phyloP scores from a whole-genome alignment of 1,284 basidiomycete genomes.

The Papiliotrema laurentii region DNA sequence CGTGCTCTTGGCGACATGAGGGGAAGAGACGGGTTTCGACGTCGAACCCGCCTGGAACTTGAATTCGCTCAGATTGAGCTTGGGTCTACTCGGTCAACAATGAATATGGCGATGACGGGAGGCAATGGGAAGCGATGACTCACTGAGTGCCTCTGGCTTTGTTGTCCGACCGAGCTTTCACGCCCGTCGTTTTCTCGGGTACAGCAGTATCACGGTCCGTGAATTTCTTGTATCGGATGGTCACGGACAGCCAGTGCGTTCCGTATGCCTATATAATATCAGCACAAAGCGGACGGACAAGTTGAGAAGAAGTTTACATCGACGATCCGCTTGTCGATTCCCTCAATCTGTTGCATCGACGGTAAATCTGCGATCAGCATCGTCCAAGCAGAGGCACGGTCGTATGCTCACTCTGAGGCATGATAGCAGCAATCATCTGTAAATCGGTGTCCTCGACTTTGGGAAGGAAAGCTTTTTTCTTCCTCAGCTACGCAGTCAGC shows the following conservation, averaged over 20 bases:
- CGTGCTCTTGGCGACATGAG: no score
- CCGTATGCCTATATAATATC: background rate
- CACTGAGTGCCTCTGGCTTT: no score
- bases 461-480: slow-evolving; percentile 1
- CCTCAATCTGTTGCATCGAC: slow-evolving; percentile 10
- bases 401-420: slow-evolving; percentile 35
- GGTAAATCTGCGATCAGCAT: slow-evolving; percentile 3
- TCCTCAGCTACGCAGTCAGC: background rate
- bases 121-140: no score
- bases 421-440: slow-evolving; percentile 37
- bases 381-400: no score
- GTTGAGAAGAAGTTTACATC: background rate
- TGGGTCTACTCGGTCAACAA: no score
- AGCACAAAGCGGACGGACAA: background rate
- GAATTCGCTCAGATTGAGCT: no score
- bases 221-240: no score
- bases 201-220: no score
- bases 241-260: no score
- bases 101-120: no score
- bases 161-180: no score
- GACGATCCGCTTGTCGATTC: slow-evolving; percentile 5
- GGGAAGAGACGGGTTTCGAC: background rate
- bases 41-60: background rate
- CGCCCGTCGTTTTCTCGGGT: no score
- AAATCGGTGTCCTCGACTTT: slow-evolving; percentile 27